Evolutionary conservation across 345 rosid genomes (phyloP).

Genomic region (Fremontodendron californicum): DNA sequence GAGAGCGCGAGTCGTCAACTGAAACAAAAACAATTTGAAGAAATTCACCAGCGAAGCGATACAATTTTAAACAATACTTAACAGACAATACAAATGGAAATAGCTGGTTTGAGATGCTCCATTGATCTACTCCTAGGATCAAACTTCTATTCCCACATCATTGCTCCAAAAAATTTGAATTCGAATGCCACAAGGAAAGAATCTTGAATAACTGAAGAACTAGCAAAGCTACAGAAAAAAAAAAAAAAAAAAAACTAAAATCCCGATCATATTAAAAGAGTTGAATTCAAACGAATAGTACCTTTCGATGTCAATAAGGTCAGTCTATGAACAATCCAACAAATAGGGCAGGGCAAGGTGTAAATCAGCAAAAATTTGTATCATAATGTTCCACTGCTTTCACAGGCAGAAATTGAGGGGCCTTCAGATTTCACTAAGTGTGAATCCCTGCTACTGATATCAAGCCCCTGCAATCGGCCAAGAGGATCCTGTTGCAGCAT

Average conservation of each 20-base stretch:
- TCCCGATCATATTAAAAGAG: conserved; percentile 32
- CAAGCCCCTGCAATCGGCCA: conserved; percentile 75
- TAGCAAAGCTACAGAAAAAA: conserved; percentile 18
- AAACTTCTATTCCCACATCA: conserved; percentile 26
- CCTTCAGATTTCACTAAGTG: conserved; percentile 59
- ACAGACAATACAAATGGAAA: conserved; percentile 12
- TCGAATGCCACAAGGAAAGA: conserved; percentile 18
- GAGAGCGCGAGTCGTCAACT: not conserved
- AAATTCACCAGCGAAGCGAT: not conserved
- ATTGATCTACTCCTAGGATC: conserved; percentile 24
- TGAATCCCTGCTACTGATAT: conserved; percentile 61
- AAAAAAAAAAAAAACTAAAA: conserved; percentile 19
- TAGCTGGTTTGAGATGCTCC: conserved; percentile 10
- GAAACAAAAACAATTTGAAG: not conserved
- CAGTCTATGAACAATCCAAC: conserved; percentile 53
- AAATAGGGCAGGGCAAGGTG: conserved; percentile 16
- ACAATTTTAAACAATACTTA: conserved; percentile 6
- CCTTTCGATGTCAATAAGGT: conserved; percentile 40
- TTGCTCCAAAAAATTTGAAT: conserved; percentile 23
- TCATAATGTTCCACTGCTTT: conserved; percentile 70
- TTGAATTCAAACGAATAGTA: conserved; percentile 26
- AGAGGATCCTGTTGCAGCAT: conserved; percentile 67
- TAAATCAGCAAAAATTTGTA: conserved; percentile 13
- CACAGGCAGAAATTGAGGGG: conserved; percentile 61
- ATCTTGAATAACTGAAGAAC: conserved; percentile 20